Evolutionary conservation across 2,329 filamentous ascomycete genomes (phyloP).

Genomic region (Passalora sequoiae): DNA sequence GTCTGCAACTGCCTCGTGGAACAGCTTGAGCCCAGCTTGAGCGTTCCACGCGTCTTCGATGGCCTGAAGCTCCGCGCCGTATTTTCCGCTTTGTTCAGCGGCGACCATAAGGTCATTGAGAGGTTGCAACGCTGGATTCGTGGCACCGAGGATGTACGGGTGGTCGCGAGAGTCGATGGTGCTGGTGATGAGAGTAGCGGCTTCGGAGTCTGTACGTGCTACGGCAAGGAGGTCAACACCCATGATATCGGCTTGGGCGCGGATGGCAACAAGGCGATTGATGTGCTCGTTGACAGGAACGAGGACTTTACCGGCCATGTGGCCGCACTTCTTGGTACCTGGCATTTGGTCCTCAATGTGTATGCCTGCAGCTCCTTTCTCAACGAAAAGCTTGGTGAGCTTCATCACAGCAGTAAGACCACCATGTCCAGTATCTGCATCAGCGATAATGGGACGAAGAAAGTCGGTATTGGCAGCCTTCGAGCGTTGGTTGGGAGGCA

Average conservation of each 20-base stretch:
- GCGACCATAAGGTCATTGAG: slow-evolving; percentile 87
- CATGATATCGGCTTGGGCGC: slow-evolving; percentile 98
- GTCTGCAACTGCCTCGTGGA: slow-evolving; percentile 82
- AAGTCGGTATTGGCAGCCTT: slow-evolving; percentile 82
- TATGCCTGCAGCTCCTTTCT: slow-evolving; percentile 93
- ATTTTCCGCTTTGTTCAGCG: slow-evolving; percentile 77
- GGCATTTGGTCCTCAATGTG: slow-evolving; percentile 98
- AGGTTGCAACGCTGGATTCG: slow-evolving; percentile 77
- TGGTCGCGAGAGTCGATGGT: slow-evolving; percentile 96
- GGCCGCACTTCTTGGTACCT: slow-evolving; percentile 98
- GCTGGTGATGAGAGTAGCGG: slow-evolving; percentile 91
- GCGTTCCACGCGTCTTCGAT: slow-evolving; percentile 86
- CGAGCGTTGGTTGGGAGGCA: slow-evolving; percentile 64
- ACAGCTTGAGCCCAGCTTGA: slow-evolving; percentile 76
- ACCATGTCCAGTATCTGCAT: slow-evolving; percentile 95
- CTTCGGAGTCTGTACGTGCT: slow-evolving; percentile 94
- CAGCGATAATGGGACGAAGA: slow-evolving; percentile 89
- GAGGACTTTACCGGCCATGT: slow-evolving; percentile 98
- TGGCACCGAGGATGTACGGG: slow-evolving; percentile 82
- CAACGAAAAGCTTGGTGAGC: slow-evolving; percentile 94
- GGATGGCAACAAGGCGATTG: slow-evolving; percentile 92
- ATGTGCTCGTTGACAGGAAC: slow-evolving; percentile 98
- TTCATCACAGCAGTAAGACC: slow-evolving; percentile 99
- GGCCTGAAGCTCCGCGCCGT: slow-evolving; percentile 72
- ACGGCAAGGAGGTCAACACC: slow-evolving; percentile 83